Conservation (phyloP, 768 basidiomycete species). For the Clathrus columnatus region DNA sequence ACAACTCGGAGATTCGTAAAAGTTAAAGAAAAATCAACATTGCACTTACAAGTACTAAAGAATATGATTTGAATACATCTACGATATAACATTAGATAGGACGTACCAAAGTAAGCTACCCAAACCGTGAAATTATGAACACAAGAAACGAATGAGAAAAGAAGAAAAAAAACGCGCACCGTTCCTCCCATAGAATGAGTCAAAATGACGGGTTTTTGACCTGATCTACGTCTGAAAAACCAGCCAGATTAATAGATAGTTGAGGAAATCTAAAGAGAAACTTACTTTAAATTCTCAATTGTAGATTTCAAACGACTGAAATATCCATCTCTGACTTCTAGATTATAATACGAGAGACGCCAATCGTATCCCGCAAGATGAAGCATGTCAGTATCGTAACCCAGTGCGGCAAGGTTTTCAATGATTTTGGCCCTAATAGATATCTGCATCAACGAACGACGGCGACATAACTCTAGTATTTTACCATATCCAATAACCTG, state of each 20-base stretch:
- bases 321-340: slow-evolving; percentile 86
- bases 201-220: slow-evolving; percentile 72
- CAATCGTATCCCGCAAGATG: slow-evolving; percentile 86
- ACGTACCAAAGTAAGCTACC: slow-evolving; percentile 44
- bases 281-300: slow-evolving; percentile 73
- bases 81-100: background rate
- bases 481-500: slow-evolving; percentile 93
- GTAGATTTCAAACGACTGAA: slow-evolving; percentile 74
- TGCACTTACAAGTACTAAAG: slow-evolving; percentile 77
- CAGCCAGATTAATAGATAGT: background rate
- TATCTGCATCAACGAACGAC: no score
- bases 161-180: slow-evolving; percentile 31
- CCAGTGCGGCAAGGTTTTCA: slow-evolving; percentile 87
- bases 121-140: background rate
- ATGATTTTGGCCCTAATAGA: slow-evolving; percentile 73
- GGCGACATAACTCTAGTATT: no score
- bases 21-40: background rate
- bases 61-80: no score
- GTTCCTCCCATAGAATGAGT: slow-evolving; percentile 85
- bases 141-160: background rate
- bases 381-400: slow-evolving; percentile 88
- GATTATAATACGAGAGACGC: slow-evolving; percentile 80
- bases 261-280: slow-evolving; percentile 3
- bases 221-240: slow-evolving; percentile 47
- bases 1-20: background rate